Evolutionary conservation across 345 rosid species (phyloP), one percentile per base, ranked within the genome.

Genomic region (Cardamine chenopodiifolia): DNA sequence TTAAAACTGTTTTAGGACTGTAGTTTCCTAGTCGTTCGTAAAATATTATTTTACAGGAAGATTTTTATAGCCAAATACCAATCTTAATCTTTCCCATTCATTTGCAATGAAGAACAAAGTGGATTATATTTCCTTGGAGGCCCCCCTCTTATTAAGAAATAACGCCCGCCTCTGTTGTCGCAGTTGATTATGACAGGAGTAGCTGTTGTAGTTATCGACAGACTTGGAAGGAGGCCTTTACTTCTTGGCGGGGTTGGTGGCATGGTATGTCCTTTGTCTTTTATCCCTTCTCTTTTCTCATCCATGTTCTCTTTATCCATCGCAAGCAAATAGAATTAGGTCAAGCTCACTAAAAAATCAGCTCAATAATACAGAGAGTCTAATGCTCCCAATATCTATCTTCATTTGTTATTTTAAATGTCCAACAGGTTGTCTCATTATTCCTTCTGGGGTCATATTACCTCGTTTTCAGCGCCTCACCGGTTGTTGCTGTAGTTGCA

Each of bases 221-320:
- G 88, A 86, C 85, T 93, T 62, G 98, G 98, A 75, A 84, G 98
- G 88, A 87, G 97, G 68, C 98, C 98, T 37, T 75, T 93, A 77
- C 87, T 93, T 39, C 89, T 93, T 65, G 83, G 90, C 18, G 98
- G 97, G 69, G 97, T 93, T 82, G 79, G 96, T 63, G 98, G 96
- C 74, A 93, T 93, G 66, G 98, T 91, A 79, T 79, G 77, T 78
- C 42, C 74, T 77, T 53, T 22, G 39, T 69, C 55, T 69, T 72
- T 57, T 53, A 31, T 32, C 32, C 31, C 31, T 57, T 66, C 35
- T 35, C 12, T 18, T 54, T 44, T 66, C 45, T 39, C 60, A 37
- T 17, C 31, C 62, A 37, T 17, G 29, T 26, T 49, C 60, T n/a
- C 7, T 58, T 5, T 42, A 70, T 58, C 14, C 40, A 40, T 15